These are phyloP conservation scores for Chaetomium cochliodes DNA, from an alignment of 495 filamentous ascomycete genomes.

Conservation along the genomic window DNA sequence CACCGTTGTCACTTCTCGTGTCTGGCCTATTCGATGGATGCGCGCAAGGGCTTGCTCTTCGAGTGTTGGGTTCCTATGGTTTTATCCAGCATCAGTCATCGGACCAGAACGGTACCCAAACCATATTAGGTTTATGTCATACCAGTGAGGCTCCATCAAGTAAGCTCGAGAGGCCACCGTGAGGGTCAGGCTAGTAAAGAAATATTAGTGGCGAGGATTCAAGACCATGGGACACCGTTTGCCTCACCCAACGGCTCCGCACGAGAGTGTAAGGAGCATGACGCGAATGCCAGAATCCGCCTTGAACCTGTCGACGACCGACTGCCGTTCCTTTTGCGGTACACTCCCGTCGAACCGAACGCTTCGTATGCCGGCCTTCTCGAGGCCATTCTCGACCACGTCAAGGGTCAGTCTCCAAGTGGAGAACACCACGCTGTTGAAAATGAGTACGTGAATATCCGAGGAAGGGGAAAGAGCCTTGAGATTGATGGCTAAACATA, in stretches of 20 bases:
- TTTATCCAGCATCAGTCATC: background rate
- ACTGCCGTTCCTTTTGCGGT: constrained; percentile 37
- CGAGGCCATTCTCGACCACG: constrained; percentile 38
- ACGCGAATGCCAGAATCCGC: constrained; percentile 34
- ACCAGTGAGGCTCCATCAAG: constrained; percentile 46
- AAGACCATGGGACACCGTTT: background rate
- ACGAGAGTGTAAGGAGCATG: constrained; percentile 42
- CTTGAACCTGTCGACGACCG: constrained; percentile 36
- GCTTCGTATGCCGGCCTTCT: constrained; percentile 31
- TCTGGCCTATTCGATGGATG: constrained; percentile 43
- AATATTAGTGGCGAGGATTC: background rate
- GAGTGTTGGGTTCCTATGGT: constrained; percentile 40
- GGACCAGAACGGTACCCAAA: background rate
- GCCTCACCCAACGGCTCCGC: constrained; percentile 45
- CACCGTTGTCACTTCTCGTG: constrained; percentile 41
- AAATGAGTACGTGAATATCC: background rate
- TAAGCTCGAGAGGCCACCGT: constrained; percentile 43
- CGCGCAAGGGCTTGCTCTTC: constrained; percentile 46
- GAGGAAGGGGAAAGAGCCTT: background rate
- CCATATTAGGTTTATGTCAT: background rate
- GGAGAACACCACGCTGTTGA: constrained; percentile 46
- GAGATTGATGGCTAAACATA: background rate
- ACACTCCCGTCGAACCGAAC: constrained; percentile 49
- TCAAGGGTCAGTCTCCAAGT: constrained; percentile 48
- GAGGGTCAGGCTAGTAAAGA: constrained; percentile 33